A percentile compares a stretch with the other conserved stretches of the same genome.
Conservation (phyloP, 371 early-diverging fungal genomes). For the Mucor velutinosus region DNA sequence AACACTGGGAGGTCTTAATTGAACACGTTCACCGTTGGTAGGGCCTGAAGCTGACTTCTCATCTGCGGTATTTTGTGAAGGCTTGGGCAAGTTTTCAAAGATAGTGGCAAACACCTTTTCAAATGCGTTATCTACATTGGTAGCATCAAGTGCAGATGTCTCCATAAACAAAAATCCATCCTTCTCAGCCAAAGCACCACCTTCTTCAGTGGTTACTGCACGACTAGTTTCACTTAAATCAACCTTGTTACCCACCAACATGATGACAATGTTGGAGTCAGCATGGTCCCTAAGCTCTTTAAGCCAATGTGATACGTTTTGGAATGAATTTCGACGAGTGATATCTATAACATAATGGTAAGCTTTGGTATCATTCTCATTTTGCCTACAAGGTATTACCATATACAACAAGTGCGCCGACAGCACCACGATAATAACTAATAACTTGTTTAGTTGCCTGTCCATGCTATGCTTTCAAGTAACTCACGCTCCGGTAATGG, state of each 20-base stretch:
- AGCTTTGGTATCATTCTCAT: background rate
- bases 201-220: slow-evolving; percentile 87
- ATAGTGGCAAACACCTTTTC: slow-evolving; percentile 49
- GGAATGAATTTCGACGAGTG: slow-evolving; percentile 95
- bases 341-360: slow-evolving; percentile 68
- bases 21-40: slow-evolving; percentile 46
- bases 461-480: background rate
- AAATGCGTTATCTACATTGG: slow-evolving; percentile 82
- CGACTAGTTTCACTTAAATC: slow-evolving; percentile 88
- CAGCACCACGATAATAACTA: slow-evolving; percentile 52
- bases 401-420: slow-evolving; percentile 48
- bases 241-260: slow-evolving; percentile 99
- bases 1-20: slow-evolving; percentile 51
- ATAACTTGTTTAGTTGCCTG: no score
- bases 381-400: slow-evolving; percentile 27
- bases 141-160: slow-evolving; percentile 91
- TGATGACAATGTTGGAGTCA: slow-evolving; percentile 90
- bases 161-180: slow-evolving; percentile 91
- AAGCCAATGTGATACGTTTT: slow-evolving; percentile 94
- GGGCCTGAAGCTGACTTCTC: slow-evolving; percentile 21
- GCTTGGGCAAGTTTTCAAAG: slow-evolving; percentile 46
- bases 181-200: slow-evolving; percentile 83
- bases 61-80: slow-evolving; percentile 30
- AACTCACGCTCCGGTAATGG: slow-evolving; percentile 71
- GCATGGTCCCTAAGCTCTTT: slow-evolving; percentile 98